phyloP scores from a whole-genome alignment of 2,329 filamentous ascomycete genomes.

The Nemania sp. region DNA sequence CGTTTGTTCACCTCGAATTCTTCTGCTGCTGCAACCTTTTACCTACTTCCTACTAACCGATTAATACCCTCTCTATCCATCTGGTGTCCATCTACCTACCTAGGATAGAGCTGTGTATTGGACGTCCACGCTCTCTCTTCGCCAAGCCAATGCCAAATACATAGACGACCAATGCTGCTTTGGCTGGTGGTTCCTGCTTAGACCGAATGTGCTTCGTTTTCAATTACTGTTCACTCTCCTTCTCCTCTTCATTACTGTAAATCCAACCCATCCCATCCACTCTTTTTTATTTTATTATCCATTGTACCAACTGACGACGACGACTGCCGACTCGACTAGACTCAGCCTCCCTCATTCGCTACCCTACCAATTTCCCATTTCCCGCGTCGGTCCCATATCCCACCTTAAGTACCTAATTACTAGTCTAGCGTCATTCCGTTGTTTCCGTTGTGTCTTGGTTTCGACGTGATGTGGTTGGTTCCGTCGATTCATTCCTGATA shows the following conservation, averaged over 20 bases:
- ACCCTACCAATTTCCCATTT: neutral
- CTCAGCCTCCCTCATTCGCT: slow-evolving; percentile 23
- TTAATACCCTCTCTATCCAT: too few relatives aligned
- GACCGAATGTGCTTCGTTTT: slow-evolving; percentile 25
- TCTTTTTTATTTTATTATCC: slow-evolving; percentile 35
- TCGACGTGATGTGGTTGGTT: slow-evolving; percentile 26
- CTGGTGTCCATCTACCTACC: neutral
- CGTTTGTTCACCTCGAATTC: neutral
- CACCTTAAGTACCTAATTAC: slow-evolving; percentile 20
- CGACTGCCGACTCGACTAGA: slow-evolving; percentile 36
- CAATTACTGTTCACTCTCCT: slow-evolving; percentile 3
- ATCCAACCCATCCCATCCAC: slow-evolving; percentile 34
- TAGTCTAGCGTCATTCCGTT: neutral
- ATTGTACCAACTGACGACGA: slow-evolving; percentile 13
- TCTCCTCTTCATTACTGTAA: slow-evolving; percentile 22
- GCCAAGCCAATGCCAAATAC: slow-evolving; percentile 7
- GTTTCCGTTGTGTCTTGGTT: neutral
- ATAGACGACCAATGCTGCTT: neutral
- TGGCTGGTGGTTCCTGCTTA: neutral
- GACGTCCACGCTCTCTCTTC: neutral
- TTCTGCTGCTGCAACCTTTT: too few relatives aligned
- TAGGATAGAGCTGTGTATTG: neutral
- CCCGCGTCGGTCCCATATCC: neutral
- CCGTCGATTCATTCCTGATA: slow-evolving; percentile 36
- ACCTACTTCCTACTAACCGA: too few relatives aligned